Evolutionary conservation across 208 protist genomes (phyloP).

Genomic region (Chromosphaera perkinsii): DNA sequence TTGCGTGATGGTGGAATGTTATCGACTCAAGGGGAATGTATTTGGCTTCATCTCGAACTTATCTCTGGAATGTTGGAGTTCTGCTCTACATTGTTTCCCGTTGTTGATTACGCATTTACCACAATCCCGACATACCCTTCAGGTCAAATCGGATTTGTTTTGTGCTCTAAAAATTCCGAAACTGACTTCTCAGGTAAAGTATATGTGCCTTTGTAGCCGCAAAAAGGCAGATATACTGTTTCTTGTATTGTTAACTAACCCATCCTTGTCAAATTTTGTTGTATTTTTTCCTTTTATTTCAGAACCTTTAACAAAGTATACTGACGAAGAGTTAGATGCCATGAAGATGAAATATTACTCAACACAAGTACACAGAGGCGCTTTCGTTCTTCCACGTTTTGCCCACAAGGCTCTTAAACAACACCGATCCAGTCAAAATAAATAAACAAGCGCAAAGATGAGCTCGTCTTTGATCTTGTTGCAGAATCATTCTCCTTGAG

Average conservation of each 20-base stretch:
- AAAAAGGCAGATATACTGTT: conserved; percentile 4
- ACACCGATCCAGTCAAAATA: no score
- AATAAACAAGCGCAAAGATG: no score
- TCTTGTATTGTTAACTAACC: conserved; percentile 5
- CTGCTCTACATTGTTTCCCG: conserved; percentile 40
- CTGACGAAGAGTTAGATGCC: background rate
- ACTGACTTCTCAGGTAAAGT: conserved; percentile 4
- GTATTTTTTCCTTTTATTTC: background rate
- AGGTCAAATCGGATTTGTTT: conserved; percentile 59
- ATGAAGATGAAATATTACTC: conserved; percentile 58
- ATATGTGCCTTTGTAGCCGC: background rate
- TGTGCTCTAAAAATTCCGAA: conserved; percentile 19
- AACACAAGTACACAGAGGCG: conserved; percentile 47
- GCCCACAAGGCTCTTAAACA: conserved; percentile 32
- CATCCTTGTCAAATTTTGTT: background rate
- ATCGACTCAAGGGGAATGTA: conserved; percentile 54
- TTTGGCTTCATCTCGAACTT: conserved; percentile 53
- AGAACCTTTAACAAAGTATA: background rate
- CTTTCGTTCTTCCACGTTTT: conserved; percentile 61
- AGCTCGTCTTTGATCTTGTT: no score
- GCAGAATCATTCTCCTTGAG: no score
- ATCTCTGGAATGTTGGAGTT: conserved; percentile 16
- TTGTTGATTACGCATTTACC: conserved; percentile 51
- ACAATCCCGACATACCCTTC: conserved; percentile 63
- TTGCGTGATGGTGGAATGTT: conserved; percentile 53